Evolutionary conservation across 352 stramenopile species (phyloP).

Genomic region (Phytophthora cactorum): DNA sequence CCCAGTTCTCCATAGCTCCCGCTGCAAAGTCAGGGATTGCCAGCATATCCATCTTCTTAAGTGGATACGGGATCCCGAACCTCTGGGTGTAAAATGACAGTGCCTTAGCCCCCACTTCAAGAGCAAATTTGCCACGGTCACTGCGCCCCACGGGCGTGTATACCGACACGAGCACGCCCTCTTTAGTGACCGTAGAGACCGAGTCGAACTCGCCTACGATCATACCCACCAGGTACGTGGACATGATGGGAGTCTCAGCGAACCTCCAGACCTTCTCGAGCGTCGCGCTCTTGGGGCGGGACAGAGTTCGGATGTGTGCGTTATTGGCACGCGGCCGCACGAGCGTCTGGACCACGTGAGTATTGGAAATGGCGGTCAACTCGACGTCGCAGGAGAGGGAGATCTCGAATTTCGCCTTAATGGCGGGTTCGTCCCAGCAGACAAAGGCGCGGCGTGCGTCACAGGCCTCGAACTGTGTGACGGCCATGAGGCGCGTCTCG

Average conservation of each 20-base stretch:
- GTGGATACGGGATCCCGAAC: slow-evolving; percentile 92
- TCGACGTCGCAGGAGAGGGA: slow-evolving; percentile 89
- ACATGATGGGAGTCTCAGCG: slow-evolving; percentile 96
- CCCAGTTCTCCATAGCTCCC: slow-evolving; percentile 97
- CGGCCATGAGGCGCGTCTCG: slow-evolving; percentile 94
- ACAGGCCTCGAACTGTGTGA: slow-evolving; percentile 85
- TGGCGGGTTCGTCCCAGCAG: slow-evolving; percentile 97
- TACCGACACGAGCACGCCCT: slow-evolving; percentile 94
- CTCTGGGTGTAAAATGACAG: slow-evolving; percentile 76
- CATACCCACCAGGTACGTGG: slow-evolving; percentile 95
- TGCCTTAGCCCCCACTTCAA: slow-evolving; percentile 72
- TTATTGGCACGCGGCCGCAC: slow-evolving; percentile 60
- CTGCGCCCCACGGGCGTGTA: slow-evolving; percentile 96
- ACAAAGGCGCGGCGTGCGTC: slow-evolving; percentile 95
- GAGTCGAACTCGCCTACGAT: slow-evolving; percentile 97
- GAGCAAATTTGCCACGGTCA: slow-evolving; percentile 91
- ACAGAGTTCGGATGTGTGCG: slow-evolving; percentile 53
- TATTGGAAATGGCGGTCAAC: slow-evolving; percentile 96
- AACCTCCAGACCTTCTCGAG: slow-evolving; percentile 86
- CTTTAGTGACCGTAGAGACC: slow-evolving; percentile 88
- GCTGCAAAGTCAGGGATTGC: slow-evolving; percentile 97
- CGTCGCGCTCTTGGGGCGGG: slow-evolving; percentile 33
- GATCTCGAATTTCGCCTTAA: slow-evolving; percentile 96
- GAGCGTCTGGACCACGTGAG: slow-evolving; percentile 91
- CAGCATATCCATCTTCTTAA: slow-evolving; percentile 99